phyloP scores from a whole-genome alignment of 352 stramenopile species.

The Pythium biforme region DNA sequence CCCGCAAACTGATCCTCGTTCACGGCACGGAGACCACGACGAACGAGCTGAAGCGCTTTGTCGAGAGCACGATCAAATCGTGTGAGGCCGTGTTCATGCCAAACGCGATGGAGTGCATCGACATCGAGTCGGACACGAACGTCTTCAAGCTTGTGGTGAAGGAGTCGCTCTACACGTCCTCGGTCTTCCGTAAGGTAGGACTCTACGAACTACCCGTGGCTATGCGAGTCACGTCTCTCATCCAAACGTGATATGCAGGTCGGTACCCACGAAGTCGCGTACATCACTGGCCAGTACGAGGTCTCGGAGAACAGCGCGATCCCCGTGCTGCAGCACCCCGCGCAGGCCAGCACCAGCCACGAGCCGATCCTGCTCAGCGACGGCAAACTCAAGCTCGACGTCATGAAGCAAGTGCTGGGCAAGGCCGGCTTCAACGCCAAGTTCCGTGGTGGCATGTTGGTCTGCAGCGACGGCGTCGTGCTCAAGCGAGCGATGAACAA shows the following conservation, averaged over 20 bases:
- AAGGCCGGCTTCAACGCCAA: constrained; percentile 88
- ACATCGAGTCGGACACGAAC: constrained; percentile 90
- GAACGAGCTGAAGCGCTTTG: constrained; percentile 79
- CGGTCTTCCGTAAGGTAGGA: constrained; percentile 78
- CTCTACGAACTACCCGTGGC: background rate
- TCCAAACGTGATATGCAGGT: constrained; percentile 36
- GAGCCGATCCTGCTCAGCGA: constrained; percentile 84
- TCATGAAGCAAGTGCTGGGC: constrained; percentile 88
- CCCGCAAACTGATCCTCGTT: constrained; percentile 85
- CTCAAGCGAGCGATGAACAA: constrained; percentile 87
- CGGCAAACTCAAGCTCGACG: constrained; percentile 87
- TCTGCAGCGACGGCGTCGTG: constrained; percentile 88
- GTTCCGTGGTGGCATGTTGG: constrained; percentile 86
- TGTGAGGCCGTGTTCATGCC: constrained; percentile 88
- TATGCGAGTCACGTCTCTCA: background rate
- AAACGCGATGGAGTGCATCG: constrained; percentile 87
- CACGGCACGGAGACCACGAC: constrained; percentile 83
- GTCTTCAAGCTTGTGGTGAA: constrained; percentile 89
- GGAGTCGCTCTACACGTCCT: constrained; percentile 83
- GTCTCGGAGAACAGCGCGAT: constrained; percentile 69
- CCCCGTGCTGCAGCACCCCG: constrained; percentile 60
- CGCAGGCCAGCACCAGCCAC: constrained; percentile 47
- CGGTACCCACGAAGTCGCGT: constrained; percentile 82
- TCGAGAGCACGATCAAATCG: constrained; percentile 76
- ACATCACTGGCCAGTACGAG: constrained; percentile 74